A percentile compares a stretch with the other conserved stretches of the same genome.
phyloP scores from a whole-genome alignment of 1,139 yeast genomes.

The Lodderomyces parapsilosis region DNA sequence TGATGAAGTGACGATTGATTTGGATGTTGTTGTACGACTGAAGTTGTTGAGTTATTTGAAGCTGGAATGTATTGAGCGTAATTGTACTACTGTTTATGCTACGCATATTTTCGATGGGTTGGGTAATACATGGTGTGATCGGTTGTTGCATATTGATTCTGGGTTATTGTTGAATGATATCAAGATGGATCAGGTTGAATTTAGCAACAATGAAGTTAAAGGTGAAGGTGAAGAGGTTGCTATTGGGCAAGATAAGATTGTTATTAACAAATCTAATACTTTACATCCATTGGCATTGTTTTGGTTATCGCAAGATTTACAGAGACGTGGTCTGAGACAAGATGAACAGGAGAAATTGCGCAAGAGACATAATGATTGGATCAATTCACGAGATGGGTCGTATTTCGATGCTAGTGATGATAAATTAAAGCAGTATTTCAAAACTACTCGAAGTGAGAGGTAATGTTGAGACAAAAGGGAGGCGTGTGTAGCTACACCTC shows the following conservation, averaged over 20 bases:
- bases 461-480: constrained; percentile 5
- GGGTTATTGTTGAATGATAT: constrained; percentile 48
- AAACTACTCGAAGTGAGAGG: constrained; percentile 36
- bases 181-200: constrained; percentile 19
- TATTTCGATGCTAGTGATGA: constrained; percentile 48
- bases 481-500: no score
- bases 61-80: constrained; percentile 63
- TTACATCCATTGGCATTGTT: constrained; percentile 69
- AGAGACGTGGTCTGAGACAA: constrained; percentile 52
- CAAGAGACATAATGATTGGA: constrained; percentile 48
- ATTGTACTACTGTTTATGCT: constrained; percentile 81
- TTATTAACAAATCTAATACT: constrained; percentile 48
- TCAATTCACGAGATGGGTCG: constrained; percentile 36
- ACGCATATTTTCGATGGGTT: constrained; percentile 97
- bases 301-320: constrained; percentile 60
- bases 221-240: constrained; percentile 14
- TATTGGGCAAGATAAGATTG: constrained; percentile 19
- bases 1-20: constrained; percentile 95
- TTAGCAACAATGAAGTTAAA: constrained; percentile 15
- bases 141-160: constrained; percentile 72
- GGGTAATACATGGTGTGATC: constrained; percentile 79
- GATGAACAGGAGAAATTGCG: constrained; percentile 46
- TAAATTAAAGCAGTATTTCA: constrained; percentile 49
- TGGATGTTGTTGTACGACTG: constrained; percentile 87
- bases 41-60: constrained; percentile 68